These are phyloP conservation scores for Melastoma candidum DNA, from an alignment of 441 rosid genomes.

Conservation along the genomic window DNA sequence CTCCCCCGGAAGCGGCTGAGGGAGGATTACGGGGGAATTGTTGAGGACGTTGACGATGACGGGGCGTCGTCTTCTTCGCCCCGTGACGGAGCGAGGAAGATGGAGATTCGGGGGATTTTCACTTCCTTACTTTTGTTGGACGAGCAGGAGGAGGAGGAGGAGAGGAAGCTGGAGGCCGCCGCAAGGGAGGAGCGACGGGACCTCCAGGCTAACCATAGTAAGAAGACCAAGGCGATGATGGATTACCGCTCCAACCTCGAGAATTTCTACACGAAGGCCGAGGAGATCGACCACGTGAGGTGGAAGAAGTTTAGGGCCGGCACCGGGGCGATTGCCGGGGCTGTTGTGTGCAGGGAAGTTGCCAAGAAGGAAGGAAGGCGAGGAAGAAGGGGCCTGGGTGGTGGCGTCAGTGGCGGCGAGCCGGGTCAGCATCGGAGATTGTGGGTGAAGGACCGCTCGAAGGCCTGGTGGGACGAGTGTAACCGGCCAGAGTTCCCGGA, in stretches of 20 bases:
- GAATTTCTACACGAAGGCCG: constrained; percentile 35
- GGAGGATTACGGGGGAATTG: not conserved
- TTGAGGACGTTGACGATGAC: constrained; percentile 11
- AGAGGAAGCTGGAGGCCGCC: constrained; percentile 24
- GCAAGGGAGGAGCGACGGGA: constrained; percentile 33
- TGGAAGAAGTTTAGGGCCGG: no score
- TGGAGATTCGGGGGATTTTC: constrained; percentile 48
- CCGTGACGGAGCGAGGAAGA: constrained; percentile 21
- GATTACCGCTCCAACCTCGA: constrained; percentile 46
- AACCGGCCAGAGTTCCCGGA: constrained; percentile 55
- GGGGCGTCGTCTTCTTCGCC: constrained; percentile 5
- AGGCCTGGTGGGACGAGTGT: constrained; percentile 83
- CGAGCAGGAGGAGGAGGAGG: constrained; percentile 46
- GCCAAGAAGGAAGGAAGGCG: constrained; percentile 13
- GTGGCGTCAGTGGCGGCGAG: constrained; percentile 10
- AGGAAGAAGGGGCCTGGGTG: constrained; percentile 19
- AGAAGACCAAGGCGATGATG: constrained; percentile 40
- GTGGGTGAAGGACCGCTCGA: constrained; percentile 69
- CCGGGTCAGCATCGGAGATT: constrained; percentile 53
- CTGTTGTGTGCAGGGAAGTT: constrained; percentile 15
- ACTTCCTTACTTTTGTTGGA: constrained; percentile 56
- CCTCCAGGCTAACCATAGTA: constrained; percentile 44
- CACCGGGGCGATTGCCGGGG: constrained; percentile 32
- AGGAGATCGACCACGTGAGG: constrained; percentile 16
- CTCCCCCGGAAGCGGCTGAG: constrained; percentile 1